Evolutionary conservation across 169 alveolate genomes (phyloP), one percentile per base, ranked within the genome.

Genomic region (Neospora caninum): DNA sequence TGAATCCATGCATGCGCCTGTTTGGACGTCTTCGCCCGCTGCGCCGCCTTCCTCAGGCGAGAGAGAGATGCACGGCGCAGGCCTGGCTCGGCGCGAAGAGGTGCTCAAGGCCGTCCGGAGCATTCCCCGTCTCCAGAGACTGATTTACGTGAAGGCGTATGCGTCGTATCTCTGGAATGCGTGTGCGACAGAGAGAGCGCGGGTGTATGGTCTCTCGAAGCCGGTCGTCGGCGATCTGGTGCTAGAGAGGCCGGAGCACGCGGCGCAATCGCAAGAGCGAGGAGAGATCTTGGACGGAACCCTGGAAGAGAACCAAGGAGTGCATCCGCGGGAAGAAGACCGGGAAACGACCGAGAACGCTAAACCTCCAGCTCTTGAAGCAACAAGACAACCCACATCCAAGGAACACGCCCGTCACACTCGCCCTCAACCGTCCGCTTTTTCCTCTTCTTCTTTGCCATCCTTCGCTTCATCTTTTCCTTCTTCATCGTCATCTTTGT

Each of bases 201-300:
- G 89, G 16, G n/a, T 82, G 39, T 82, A 82, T 36, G 89, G 89
- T 1, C 54, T 36, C 22, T 22, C 10, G 9, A 38, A 20, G 38
- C 69, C 89, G 22, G 89, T 82, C 38, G 54, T 36, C 31, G 89
- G 89, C 41, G 89, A 82, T 29, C 38, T 82, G 18, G 89, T 82
- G 25, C 89, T 82, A 6, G 34, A 29, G 39, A 18, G 27, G 18
- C n/a, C 73, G 16, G 34, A 22, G 31, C 4, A 27, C 25, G 34
- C 16, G 34, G 27, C 64, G 64, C 64, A 53, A 10, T 18, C 64
- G 7, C 64, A 7, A 53, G 39, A 70, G 83, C 9, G 83, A 70
- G 39, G 83, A 70, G 83, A 64, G n/a, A 20, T 27, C 27, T 64
- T 64, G 27, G n/a, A 64, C 73, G 27, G 27, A 27, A 27, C 27